Evolutionary conservation across 805 yeast genomes (phyloP).

Genomic region (Zygosaccharomyces kombuchaensis): DNA sequence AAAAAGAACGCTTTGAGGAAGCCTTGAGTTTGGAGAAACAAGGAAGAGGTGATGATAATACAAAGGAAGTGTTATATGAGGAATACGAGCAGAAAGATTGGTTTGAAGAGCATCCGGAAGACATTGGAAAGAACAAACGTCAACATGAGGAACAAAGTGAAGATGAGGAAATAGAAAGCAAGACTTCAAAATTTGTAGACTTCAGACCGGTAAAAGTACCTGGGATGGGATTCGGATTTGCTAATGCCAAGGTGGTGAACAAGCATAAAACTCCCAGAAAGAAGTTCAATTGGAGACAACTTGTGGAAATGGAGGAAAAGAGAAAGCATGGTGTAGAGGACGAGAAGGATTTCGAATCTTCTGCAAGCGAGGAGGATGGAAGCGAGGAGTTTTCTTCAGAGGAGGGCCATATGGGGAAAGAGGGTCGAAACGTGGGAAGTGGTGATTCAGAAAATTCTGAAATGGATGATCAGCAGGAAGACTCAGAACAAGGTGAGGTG

Average conservation of each 20-base stretch:
- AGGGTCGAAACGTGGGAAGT: slow-evolving; percentile 14
- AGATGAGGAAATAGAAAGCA: slow-evolving; percentile 14
- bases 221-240: slow-evolving; percentile 69
- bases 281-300: slow-evolving; percentile 72
- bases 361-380: slow-evolving; percentile 26
- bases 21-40: slow-evolving; percentile 68
- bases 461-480: slow-evolving; percentile 31
- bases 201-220: slow-evolving; percentile 55
- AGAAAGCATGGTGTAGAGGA: slow-evolving; percentile 48
- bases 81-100: slow-evolving; percentile 61
- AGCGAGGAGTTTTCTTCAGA: slow-evolving; percentile 17
- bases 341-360: slow-evolving; percentile 53
- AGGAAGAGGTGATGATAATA: slow-evolving; percentile 61
- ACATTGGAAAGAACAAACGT: slow-evolving; percentile 12
- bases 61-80: slow-evolving; percentile 63
- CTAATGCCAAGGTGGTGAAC: slow-evolving; percentile 47
- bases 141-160: slow-evolving; percentile 24
- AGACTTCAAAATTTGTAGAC: slow-evolving; percentile 55
- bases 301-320: slow-evolving; percentile 45
- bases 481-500: slow-evolving; percentile 30
- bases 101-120: slow-evolving; percentile 37
- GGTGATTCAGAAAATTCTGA: slow-evolving; percentile 26
- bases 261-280: slow-evolving; percentile 38
- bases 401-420: slow-evolving; percentile 7
- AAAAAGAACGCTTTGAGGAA: slow-evolving; percentile 64